Conservation (phyloP, 345 rosid genomes). For the Clausena lansium region DNA sequence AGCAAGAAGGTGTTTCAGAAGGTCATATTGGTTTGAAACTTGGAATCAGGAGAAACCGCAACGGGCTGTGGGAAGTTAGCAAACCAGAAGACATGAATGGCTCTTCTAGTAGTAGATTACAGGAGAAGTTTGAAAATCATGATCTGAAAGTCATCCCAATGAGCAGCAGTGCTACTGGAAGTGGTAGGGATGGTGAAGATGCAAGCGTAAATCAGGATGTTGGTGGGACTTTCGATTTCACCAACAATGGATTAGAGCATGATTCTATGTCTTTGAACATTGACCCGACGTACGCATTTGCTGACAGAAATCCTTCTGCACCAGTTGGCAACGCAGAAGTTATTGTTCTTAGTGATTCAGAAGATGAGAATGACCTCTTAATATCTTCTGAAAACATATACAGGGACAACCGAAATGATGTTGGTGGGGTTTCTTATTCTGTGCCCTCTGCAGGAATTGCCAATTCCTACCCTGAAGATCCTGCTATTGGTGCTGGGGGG, state of each 20-base stretch:
- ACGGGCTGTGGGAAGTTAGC: slow-evolving; percentile 93
- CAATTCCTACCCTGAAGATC: slow-evolving; percentile 60
- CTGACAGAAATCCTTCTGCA: slow-evolving; percentile 47
- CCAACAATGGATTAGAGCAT: slow-evolving; percentile 62
- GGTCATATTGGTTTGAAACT: slow-evolving; percentile 76
- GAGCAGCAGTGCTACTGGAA: slow-evolving; percentile 93
- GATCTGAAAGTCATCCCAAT: slow-evolving; percentile 65
- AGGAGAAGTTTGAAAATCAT: slow-evolving; percentile 39
- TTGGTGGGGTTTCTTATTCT: slow-evolving; percentile 55
- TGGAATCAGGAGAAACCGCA: slow-evolving; percentile 76
- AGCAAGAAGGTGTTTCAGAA: slow-evolving; percentile 78
- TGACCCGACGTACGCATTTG: slow-evolving; percentile 50
- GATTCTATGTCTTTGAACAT: slow-evolving; percentile 73
- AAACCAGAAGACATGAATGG: slow-evolving; percentile 67
- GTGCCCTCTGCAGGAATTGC: slow-evolving; percentile 52
- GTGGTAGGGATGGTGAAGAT: slow-evolving; percentile 95
- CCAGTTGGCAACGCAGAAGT: slow-evolving; percentile 59
- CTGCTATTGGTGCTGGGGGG: slow-evolving; percentile 48
- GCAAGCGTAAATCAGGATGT: slow-evolving; percentile 90
- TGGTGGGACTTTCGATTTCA: slow-evolving; percentile 58
- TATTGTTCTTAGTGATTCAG: slow-evolving; percentile 91
- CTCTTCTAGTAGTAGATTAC: slow-evolving; percentile 65
- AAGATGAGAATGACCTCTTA: slow-evolving; percentile 67
- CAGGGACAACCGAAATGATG: slow-evolving; percentile 46
- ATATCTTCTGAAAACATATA: slow-evolving; percentile 51